Base-by-base conservation (phyloP, 768 basidiomycete species). In the Xanthoconium stramineum region DNA sequence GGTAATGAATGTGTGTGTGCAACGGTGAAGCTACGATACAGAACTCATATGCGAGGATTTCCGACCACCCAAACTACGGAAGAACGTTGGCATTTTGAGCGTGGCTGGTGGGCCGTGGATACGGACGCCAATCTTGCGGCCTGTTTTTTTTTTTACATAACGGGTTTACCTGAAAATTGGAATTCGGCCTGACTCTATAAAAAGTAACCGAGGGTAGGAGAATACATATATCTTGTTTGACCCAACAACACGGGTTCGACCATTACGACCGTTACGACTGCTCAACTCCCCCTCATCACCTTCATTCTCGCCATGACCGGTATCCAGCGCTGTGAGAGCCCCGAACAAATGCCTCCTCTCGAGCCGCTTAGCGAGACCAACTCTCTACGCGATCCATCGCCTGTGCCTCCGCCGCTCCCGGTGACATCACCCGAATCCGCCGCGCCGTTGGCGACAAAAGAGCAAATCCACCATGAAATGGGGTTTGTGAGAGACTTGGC, bases 301-400 rank as follows among this genome's bases (percentile, higher is more conserved):
- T 15, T 17, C 30, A 33, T 11, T n/a, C 24, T 24, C 24, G 24
- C 37, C 45, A 67, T 67, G 66, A n/a, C 61, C 13, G 29, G 19
- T 10, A 55, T 45, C 19, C 51, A 57, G 13, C 61, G 46, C 14
- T 50, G 32, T 19, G 20, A 44, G 17, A 60, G 33, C 20, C 33
- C 53, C 0, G 64, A 66, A 17, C 46, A 52, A 39, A 62, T 68
- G 10, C 67, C 64, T 35, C 52, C 51, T 48, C 65, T 68, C 28
- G 66, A 69, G 39, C 61, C 64, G 1, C 61, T 68, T 46, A 56
- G 52, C 35, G 61, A 58, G 28, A 38, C 20, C 43, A 45, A 35
- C 32, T 55, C 65, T 13, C 24, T 61, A 6, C 57, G 50, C 14
- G 51, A 47, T n/a, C 24, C n/a, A 13, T 29, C 50, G 38, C 11